Evolutionary conservation across 2,329 filamentous ascomycete species (phyloP), one percentile per base, ranked within the genome.

Genomic region (Fusarium brevicatenulatum): DNA sequence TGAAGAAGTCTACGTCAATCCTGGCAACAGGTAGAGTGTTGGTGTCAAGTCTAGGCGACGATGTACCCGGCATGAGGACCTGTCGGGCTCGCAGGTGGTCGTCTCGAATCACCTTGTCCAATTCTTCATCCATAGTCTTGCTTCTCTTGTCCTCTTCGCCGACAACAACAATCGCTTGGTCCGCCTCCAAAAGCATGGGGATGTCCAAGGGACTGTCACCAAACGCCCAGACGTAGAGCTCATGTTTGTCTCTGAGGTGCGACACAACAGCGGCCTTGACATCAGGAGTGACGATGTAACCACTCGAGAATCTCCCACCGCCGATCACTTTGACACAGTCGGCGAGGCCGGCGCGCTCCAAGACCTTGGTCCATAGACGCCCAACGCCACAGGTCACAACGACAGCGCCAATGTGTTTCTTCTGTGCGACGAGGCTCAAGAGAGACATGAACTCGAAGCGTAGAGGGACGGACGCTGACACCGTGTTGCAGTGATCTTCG

Each of bases 181-280:
- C 79, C 1, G 90, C 90, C 39, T 80, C 72, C 5, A 68, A 70
- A 18, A 92, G 71, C 90, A 92, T 92, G 0, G 81, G 78, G 23
- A 92, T 43, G 71, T 92, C 90, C 11, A 91, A 67, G 0, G 83
- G 82, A 70, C 89, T 89, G 72, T 91, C 89, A n/a, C 90, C 89
- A 71, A 92, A 89, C 0, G 88, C 90, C 77, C 82, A 86, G 23
- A 91, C 86, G 84, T 49, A 89, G 83, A 83, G 49, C 0, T 79
- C 7, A 44, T 84, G 70, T 1, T 23, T 23, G 0, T 81, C 32
- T 58, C 78, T 80, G 25, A 91, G 76, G 5, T 76, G 80, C 4
- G 57, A 56, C 2, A 90, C 86, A 30, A 91, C 46, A 1, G 73
- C 74, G 4, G 80, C 84, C 76, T 92, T 92, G 25, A 87, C 78